A percentile compares a stretch with the other conserved stretches of the same genome.
These are phyloP conservation scores for Lichenothelia convexa DNA, from an alignment of 495 filamentous ascomycete genomes.

Conservation along the genomic window DNA sequence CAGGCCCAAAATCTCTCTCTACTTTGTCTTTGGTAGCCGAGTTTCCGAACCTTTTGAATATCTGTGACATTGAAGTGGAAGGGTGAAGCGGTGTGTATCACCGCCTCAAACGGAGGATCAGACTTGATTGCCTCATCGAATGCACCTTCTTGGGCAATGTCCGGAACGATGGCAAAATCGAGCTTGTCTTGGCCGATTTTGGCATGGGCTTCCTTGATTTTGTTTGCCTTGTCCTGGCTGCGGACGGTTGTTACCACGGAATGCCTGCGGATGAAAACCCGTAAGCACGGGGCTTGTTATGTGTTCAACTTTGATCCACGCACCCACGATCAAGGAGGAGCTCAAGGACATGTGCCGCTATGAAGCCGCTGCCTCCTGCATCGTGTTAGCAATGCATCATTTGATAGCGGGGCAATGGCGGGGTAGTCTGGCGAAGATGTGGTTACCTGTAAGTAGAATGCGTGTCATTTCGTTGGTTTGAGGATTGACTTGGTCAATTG, in stretches of 20 bases:
- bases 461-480: conserved; percentile 32
- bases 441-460: conserved; percentile 42
- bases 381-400: conserved; percentile 5
- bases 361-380: conserved; percentile 48
- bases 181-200: conserved; percentile 42
- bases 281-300: too few relatives aligned
- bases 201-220: conserved; percentile 51
- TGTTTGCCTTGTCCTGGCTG: conserved; percentile 56
- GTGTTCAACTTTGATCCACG: too few relatives aligned
- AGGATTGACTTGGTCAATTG: conserved; percentile 13
- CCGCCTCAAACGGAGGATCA: conserved; percentile 59
- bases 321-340: conserved; percentile 44
- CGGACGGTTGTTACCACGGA: conserved; percentile 74
- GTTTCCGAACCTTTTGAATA: conserved; percentile 36
- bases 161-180: conserved; percentile 58
- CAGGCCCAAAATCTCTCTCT: too few relatives aligned
- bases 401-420: neutral
- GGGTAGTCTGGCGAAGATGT: too few relatives aligned
- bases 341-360: conserved; percentile 66
- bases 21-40: too few relatives aligned
- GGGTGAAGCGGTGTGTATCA: conserved; percentile 77
- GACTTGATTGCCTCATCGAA: conserved; percentile 65
- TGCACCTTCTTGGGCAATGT: conserved; percentile 57
- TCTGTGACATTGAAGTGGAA: conserved; percentile 57
- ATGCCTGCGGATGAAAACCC: conserved; percentile 31